phyloP scores from a whole-genome alignment of 2,329 filamentous ascomycete species.

The Phaeosphaeriaceae sp. region DNA sequence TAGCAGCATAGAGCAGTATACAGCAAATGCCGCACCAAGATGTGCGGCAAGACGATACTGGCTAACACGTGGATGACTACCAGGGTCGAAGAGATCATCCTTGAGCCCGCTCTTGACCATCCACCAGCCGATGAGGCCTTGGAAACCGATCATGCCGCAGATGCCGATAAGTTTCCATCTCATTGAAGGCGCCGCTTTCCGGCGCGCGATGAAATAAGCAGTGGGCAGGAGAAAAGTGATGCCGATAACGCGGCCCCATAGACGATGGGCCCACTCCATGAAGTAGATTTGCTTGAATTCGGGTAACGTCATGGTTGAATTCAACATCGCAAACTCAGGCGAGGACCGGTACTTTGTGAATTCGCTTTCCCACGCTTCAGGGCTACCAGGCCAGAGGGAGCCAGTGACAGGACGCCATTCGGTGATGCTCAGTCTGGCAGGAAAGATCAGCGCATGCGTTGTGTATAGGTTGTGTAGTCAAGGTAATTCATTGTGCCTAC shows the following conservation, averaged over 20 bases:
- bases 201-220: constrained; percentile 82
- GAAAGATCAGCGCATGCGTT: constrained; percentile 20
- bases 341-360: constrained; percentile 92
- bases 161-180: constrained; percentile 80
- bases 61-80: constrained; percentile 87
- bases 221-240: constrained; percentile 88
- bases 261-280: constrained; percentile 97
- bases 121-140: constrained; percentile 98
- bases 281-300: constrained; percentile 99
- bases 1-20: constrained; percentile 93
- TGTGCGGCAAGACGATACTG: constrained; percentile 94
- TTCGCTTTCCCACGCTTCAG: constrained; percentile 86
- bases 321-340: constrained; percentile 90
- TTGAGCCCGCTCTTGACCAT: constrained; percentile 98
- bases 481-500: constrained; percentile 56
- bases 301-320: constrained; percentile 87
- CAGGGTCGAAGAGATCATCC: constrained; percentile 92
- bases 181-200: constrained; percentile 79
- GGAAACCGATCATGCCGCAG: constrained; percentile 87
- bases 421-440: constrained; percentile 84
- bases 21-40: constrained; percentile 86
- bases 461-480: no score
- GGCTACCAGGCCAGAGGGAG: constrained; percentile 79
- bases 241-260: constrained; percentile 93
- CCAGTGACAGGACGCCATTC: constrained; percentile 98